Conservation (phyloP, 1,284 basidiomycete species). For the Grifola frondosa region DNA sequence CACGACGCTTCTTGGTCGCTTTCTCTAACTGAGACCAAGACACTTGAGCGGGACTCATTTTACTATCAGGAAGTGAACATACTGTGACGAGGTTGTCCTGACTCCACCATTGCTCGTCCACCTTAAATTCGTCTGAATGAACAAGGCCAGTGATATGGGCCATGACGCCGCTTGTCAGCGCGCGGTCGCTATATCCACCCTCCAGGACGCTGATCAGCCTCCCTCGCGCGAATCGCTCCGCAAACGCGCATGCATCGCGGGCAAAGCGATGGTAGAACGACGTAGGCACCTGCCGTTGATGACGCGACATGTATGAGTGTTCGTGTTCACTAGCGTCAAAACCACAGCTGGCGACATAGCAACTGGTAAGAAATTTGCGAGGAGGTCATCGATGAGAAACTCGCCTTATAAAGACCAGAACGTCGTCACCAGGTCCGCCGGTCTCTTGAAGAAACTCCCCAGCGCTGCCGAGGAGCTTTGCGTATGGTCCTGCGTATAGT, state of each 20-base stretch:
- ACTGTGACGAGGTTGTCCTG: constrained; percentile 66
- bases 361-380: constrained; percentile 3
- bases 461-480: constrained; percentile 71
- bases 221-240: constrained; percentile 66
- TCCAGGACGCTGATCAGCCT: constrained; percentile 88
- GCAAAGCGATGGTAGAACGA: constrained; percentile 89
- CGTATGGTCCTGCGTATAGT: constrained; percentile 72
- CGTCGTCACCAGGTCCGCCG: constrained; percentile 64
- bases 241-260: constrained; percentile 67
- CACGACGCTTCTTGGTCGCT: constrained; percentile 60
- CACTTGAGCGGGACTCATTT: too few species aligned
- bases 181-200: constrained; percentile 92
- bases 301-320: constrained; percentile 88
- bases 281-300: constrained; percentile 86
- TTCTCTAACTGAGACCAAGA: constrained; percentile 76
- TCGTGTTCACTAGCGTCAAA: constrained; percentile 96
- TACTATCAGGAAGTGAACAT: constrained; percentile 13
- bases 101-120: constrained; percentile 69
- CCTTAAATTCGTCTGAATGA: constrained; percentile 31
- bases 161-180: constrained; percentile 79
- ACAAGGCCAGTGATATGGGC: constrained; percentile 75
- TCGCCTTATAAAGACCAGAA: constrained; percentile 86
- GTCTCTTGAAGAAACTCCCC: constrained; percentile 72
- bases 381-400: constrained; percentile 9
- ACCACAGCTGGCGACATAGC: constrained; percentile 56